A percentile compares a stretch with the other conserved stretches of the same genome.
Evolutionary conservation across 306 rosid species (phyloP).

Genomic region (Myrica gale): DNA sequence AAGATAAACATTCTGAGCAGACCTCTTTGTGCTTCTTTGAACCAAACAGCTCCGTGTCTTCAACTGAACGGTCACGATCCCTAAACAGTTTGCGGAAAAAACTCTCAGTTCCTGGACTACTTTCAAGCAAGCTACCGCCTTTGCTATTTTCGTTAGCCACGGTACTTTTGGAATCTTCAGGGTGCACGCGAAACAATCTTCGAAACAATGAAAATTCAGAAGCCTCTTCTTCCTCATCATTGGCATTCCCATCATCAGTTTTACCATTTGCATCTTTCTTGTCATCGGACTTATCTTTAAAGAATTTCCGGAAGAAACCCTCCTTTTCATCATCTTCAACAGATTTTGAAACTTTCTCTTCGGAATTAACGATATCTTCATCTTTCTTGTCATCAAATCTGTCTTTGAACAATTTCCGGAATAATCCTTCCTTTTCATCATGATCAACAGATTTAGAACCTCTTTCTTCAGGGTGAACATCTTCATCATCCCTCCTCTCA

Average conservation of each 20-base stretch:
- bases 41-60: constrained; percentile 85
- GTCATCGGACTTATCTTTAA: constrained; percentile 78
- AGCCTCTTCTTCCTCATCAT: constrained; percentile 73
- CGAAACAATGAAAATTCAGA: constrained; percentile 79
- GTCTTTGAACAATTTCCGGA: constrained; percentile 67
- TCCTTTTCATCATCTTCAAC: constrained; percentile 82
- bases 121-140: constrained; percentile 50
- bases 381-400: constrained; percentile 75
- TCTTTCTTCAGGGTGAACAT: constrained; percentile 54
- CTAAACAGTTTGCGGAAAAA: constrained; percentile 87
- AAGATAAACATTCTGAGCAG: constrained; percentile 24
- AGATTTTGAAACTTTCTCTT: constrained; percentile 57
- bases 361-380: constrained; percentile 44
- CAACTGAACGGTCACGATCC: constrained; percentile 85
- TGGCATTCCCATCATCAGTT: constrained; percentile 62
- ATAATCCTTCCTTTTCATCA: constrained; percentile 88
- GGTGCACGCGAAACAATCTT: constrained; percentile 84
- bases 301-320: constrained; percentile 71
- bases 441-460: constrained; percentile 60
- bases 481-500: constrained; percentile 48
- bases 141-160: constrained; percentile 51
- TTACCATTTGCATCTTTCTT: constrained; percentile 65
- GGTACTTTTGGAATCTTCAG: constrained; percentile 67
- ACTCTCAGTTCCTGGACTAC: constrained; percentile 84
- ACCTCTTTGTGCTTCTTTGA: constrained; percentile 83